These are phyloP conservation scores for Nakazawaea peltata DNA, from an alignment of 805 yeast species.

Conservation along the genomic window DNA sequence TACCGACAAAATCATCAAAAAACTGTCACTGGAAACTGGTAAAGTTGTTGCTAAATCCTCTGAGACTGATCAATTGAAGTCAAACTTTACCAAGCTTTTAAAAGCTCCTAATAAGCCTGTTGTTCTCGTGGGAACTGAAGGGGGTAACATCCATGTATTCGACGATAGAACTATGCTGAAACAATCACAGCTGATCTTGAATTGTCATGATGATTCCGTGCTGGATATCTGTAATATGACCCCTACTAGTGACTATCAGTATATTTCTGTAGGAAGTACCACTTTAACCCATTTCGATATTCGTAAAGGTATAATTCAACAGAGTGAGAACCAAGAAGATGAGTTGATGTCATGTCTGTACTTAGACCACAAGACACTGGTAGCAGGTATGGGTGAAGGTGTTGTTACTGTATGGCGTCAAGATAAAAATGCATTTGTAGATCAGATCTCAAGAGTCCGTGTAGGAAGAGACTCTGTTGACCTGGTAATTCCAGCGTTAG, in stretches of 20 bases:
- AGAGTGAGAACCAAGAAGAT: slow-evolving; percentile 88
- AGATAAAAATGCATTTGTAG: slow-evolving; percentile 55
- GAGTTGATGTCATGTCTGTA: slow-evolving; percentile 75
- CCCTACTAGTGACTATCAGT: slow-evolving; percentile 69
- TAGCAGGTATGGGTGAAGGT: slow-evolving; percentile 91
- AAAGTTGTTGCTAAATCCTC: slow-evolving; percentile 54
- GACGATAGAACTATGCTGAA: slow-evolving; percentile 41
- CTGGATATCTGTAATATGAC: slow-evolving; percentile 67
- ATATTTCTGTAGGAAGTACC: slow-evolving; percentile 74
- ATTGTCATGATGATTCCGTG: slow-evolving; percentile 70
- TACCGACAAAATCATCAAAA: slow-evolving; percentile 70
- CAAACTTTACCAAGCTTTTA: slow-evolving; percentile 32
- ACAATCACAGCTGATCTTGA: slow-evolving; percentile 37
- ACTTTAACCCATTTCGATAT: slow-evolving; percentile 73
- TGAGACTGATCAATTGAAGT: slow-evolving; percentile 5
- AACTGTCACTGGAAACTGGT: slow-evolving; percentile 65
- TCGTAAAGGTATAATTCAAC: slow-evolving; percentile 56
- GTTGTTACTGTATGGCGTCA: slow-evolving; percentile 82
- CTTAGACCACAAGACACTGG: slow-evolving; percentile 53
- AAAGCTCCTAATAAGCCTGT: slow-evolving; percentile 40
- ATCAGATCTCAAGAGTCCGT: slow-evolving; percentile 73
- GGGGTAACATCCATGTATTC: slow-evolving; percentile 56
- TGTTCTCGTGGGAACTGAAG: slow-evolving; percentile 57
- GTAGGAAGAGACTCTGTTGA: slow-evolving; percentile 68
- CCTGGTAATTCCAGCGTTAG: slow-evolving; percentile 51